Conservation (phyloP, 2,329 filamentous ascomycete species). For the Neurospora sp. region DNA sequence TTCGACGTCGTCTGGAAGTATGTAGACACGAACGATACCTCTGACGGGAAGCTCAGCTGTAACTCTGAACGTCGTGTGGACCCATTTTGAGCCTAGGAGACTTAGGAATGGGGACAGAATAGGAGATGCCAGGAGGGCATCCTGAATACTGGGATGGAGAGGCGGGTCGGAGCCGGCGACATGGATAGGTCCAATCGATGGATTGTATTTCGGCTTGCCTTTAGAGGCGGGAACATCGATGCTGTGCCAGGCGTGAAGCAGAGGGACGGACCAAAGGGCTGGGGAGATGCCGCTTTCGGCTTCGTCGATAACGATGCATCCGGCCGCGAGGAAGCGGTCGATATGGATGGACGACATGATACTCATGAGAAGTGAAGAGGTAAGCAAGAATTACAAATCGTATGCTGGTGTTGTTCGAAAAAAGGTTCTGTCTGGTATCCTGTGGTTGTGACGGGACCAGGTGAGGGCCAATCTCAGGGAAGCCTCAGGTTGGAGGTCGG, state of each 20-base stretch:
- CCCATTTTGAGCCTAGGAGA: conserved; percentile 31
- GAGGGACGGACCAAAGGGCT: not conserved
- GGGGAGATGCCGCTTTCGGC: not conserved
- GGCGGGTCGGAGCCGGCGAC: not conserved
- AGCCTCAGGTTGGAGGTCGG: not conserved
- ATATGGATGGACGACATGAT: conserved; percentile 1
- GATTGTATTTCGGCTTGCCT: not conserved
- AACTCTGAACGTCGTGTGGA: conserved; percentile 30
- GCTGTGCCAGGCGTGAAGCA: not conserved
- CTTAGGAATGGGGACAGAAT: conserved; percentile 2
- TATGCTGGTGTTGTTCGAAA: not conserved
- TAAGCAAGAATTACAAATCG: not conserved
- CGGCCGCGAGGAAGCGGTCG: conserved; percentile 9
- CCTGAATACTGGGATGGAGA: conserved; percentile 8
- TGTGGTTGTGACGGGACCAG: not conserved
- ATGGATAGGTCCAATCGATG: not conserved
- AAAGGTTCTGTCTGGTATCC: not conserved
- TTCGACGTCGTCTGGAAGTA: conserved; percentile 56
- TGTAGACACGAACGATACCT: conserved; percentile 42
- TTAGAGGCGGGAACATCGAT: not conserved
- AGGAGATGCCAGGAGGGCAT: conserved; percentile 10
- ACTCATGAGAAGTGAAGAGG: not conserved
- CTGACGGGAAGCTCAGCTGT: conserved; percentile 10
- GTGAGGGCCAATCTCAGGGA: not conserved
- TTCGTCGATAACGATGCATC: conserved; percentile 10